These are phyloP conservation scores for Raddia guianensis DNA, from an alignment of 176 grass and related monocot genomes.

Conservation along the genomic window DNA sequence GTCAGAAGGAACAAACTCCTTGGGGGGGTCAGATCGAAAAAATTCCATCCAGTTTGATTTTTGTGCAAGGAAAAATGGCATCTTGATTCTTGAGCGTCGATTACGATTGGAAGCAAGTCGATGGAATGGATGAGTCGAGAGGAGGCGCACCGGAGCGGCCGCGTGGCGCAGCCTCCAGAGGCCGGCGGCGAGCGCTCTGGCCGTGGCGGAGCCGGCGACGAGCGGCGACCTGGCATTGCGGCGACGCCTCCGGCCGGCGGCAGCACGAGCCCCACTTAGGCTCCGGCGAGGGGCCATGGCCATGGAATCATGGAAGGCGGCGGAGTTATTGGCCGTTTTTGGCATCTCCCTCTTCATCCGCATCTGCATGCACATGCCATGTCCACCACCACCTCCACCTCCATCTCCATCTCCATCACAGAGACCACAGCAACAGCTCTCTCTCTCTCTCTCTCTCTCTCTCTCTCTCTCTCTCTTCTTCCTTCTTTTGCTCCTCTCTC, in stretches of 20 bases:
- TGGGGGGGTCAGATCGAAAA: background rate
- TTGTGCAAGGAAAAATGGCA: background rate
- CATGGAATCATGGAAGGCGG: constrained; percentile 41
- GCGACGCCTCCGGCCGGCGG: constrained; percentile 11
- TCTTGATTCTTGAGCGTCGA: no score
- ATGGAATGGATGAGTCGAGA: no score
- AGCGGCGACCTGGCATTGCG: constrained; percentile 30
- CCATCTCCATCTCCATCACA: constrained; percentile 34
- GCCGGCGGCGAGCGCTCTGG: constrained; percentile 50
- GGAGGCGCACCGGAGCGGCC: background rate
- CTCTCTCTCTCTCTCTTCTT: background rate
- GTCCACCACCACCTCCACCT: background rate
- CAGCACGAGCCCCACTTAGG: background rate
- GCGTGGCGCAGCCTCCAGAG: constrained; percentile 55
- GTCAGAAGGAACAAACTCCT: constrained; percentile 17
- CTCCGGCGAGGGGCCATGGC: constrained; percentile 27
- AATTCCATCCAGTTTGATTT: background rate
- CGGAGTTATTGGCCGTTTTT: constrained; percentile 13
- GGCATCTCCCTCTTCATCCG: constrained; percentile 18
- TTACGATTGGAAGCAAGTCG: no score
- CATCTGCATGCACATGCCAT: constrained; percentile 49
- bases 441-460: background rate
- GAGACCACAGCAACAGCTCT: no score
- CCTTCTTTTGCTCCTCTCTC: no score
- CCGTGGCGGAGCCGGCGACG: constrained; percentile 36